Conservation (phyloP, 257 asterid genomes). For the Cruciata laevipes region DNA sequence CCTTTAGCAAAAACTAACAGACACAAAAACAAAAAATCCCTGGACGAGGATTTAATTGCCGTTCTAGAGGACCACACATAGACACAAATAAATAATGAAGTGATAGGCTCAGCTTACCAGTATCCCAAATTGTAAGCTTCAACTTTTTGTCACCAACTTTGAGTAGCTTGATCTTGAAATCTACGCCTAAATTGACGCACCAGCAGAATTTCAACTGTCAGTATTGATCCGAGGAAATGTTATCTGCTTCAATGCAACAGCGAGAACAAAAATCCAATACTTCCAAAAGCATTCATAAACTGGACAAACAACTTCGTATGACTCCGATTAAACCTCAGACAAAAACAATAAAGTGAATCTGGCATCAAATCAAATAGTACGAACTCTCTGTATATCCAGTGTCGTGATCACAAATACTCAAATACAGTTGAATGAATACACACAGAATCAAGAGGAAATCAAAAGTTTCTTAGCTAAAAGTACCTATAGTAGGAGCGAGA, state of each 20-base stretch:
- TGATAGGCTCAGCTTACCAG: constrained; percentile 35
- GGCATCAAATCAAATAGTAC: not conserved
- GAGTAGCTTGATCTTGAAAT: constrained; percentile 81
- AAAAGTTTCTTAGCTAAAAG: not conserved
- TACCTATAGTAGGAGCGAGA: constrained; percentile 92
- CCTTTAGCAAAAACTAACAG: not conserved
- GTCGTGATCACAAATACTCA: not conserved
- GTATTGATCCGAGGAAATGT: not conserved
- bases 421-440: not conserved
- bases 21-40: not conserved
- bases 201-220: constrained; percentile 1
- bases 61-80: not conserved
- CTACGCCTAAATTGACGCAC: constrained; percentile 49
- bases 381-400: not conserved
- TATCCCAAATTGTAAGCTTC: constrained; percentile 96
- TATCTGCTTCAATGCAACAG: not conserved
- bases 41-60: not conserved
- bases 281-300: not conserved
- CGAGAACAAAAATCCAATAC: not conserved
- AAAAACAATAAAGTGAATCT: constrained; percentile 1
- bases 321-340: not conserved
- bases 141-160: constrained; percentile 68
- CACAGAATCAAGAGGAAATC: not conserved
- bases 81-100: not conserved
- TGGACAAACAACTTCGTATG: not conserved